These are phyloP conservation scores for Aspergillus vadensis DNA, from an alignment of 2,329 filamentous ascomycete species.

Conservation along the genomic window DNA sequence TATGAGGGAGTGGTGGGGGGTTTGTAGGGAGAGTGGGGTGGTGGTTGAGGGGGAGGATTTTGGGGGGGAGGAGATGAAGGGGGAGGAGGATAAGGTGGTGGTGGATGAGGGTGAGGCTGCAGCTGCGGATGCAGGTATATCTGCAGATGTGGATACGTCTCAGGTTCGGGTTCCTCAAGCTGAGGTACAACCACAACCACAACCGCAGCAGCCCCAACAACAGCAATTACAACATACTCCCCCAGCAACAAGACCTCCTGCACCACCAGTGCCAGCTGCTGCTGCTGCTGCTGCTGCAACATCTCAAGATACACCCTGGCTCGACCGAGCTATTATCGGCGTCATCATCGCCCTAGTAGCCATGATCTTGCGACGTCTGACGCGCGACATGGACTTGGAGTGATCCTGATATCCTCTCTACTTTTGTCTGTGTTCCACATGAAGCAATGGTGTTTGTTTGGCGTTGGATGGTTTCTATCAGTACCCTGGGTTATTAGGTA, in stretches of 20 bases:
- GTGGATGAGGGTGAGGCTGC: neutral
- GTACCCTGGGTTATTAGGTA: no score
- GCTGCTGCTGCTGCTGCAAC: neutral
- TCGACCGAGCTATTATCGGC: constrained; percentile 78
- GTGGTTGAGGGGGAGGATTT: constrained; percentile 37
- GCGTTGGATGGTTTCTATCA: no score
- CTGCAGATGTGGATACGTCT: neutral
- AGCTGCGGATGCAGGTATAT: neutral
- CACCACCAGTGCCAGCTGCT: constrained; percentile 41
- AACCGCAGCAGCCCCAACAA: neutral
- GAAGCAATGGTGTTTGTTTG: no score
- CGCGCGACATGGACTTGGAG: constrained; percentile 1
- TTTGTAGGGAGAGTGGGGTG: constrained; percentile 43
- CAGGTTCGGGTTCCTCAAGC: neutral
- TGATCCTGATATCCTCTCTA: neutral
- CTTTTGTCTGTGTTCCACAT: no score
- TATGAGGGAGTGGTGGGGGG: constrained; percentile 68
- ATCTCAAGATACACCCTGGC: constrained; percentile 65
- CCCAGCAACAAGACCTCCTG: neutral
- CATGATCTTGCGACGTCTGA: constrained; percentile 61
- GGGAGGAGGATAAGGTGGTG: neutral
- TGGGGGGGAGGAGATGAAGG: constrained; percentile 27
- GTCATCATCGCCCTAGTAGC: constrained; percentile 69
- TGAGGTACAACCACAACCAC: neutral
- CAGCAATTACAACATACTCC: constrained; percentile 8